Base-by-base conservation (phyloP, 495 filamentous ascomycete species). In the Evernia prunastri region DNA sequence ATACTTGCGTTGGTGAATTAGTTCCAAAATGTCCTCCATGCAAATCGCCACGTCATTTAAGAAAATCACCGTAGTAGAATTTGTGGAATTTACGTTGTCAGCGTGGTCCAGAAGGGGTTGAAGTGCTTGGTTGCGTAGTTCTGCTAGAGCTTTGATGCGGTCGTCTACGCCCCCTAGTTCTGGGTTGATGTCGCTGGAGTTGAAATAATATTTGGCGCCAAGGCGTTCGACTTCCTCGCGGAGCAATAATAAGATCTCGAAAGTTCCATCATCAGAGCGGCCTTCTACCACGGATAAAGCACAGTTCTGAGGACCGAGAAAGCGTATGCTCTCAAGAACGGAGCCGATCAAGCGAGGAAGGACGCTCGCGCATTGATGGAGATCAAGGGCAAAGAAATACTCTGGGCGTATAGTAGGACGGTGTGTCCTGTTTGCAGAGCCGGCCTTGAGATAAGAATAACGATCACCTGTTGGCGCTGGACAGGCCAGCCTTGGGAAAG, bases 351-450 rank as follows among this genome's bases (percentile, higher is more conserved):
- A 69, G 25, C 76, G 76, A 27, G 80, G 78, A 36, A 83, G 75
- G n/a, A 82, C 49, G 29, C 56, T 42, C 4, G 74, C 58, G 53
- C 73, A 74, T 69, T 82, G 71, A 36, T 73, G 71, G 12, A 82
- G 71, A 63, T 82, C 72, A 42, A 84, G 68, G 20, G 80, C 80
- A 54, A 84, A 82, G 65, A 81, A 77, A 63, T 80, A 82, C 63
- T 66, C 71, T 3, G 47, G 47, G 8, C 47, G 43, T 25, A 47
- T 15, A 5, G 9, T 29, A 12, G 25, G 25, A 17, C 23, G 23
- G 25, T 51, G 25, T 1, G 47, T 51, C 10, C 13, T 51, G 7
- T 51, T 51, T 29, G 47, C 18, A 11, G 47, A 51, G 47, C 25
- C 15, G 47, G 47, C 6, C 47, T 51, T 51, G 47, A 51, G 47